Percentiles rank a stretch among this genome's conserved stretches.
Evolutionary conservation across 352 stramenopile species (phyloP).

Genomic region (Phytopythium helicoides): DNA sequence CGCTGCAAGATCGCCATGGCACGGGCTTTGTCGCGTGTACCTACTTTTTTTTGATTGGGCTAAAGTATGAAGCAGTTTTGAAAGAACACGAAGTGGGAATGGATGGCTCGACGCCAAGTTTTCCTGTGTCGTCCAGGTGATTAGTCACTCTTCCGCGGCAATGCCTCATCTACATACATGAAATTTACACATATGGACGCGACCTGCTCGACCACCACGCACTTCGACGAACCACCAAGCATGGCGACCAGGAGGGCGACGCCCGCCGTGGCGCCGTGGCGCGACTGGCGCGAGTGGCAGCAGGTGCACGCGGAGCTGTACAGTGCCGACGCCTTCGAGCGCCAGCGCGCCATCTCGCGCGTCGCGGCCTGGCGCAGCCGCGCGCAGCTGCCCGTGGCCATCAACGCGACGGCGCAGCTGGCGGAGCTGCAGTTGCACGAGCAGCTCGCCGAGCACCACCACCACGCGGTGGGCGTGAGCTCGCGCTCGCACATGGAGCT

Average conservation of each 20-base stretch:
- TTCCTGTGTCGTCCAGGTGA: no score
- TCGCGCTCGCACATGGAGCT: slow-evolving; percentile 81
- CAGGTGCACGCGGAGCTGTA: slow-evolving; percentile 60
- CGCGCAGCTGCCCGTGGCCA: slow-evolving; percentile 69
- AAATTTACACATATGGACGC: no score
- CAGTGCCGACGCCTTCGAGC: slow-evolving; percentile 29
- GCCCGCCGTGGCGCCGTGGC: slow-evolving; percentile 37
- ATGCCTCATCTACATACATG: no score
- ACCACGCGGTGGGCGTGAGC: slow-evolving; percentile 64
- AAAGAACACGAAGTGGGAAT: no score
- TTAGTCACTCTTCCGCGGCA: no score
- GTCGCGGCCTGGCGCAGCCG: slow-evolving; percentile 71
- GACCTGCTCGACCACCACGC: no score
- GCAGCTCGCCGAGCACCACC: slow-evolving; percentile 55
- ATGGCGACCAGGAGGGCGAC: slow-evolving; percentile 29
- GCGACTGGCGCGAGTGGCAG: slow-evolving; percentile 79
- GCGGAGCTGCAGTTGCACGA: slow-evolving; percentile 78
- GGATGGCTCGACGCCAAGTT: no score
- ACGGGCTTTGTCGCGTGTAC: not conserved
- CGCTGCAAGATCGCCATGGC: not conserved
- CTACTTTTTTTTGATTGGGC: slow-evolving; percentile 1
- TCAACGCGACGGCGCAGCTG: slow-evolving; percentile 72
- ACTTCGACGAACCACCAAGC: no score
- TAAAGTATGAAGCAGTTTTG: not conserved
- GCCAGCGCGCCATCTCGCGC: slow-evolving; percentile 54